These are phyloP conservation scores for Mycena galopus DNA, from an alignment of 768 basidiomycete genomes.

Conservation along the genomic window DNA sequence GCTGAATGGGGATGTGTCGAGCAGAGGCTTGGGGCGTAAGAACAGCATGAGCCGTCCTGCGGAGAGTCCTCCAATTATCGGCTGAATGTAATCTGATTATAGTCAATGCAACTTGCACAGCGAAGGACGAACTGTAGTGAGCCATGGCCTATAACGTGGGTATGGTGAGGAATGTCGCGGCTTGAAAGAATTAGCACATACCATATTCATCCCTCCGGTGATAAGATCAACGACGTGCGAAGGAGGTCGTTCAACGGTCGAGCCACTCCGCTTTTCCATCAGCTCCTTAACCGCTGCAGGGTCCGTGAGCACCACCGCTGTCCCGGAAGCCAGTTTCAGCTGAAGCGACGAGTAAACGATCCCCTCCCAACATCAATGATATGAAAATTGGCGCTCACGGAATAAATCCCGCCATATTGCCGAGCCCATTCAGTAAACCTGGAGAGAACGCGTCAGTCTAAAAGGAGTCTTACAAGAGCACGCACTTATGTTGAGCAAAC, in stretches of 20 bases:
- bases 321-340: background rate
- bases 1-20: background rate
- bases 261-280: background rate
- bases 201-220: background rate
- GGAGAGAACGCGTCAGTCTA: background rate
- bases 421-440: background rate
- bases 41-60: background rate
- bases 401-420: no score
- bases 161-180: no score
- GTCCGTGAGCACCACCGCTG: background rate
- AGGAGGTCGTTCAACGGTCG: background rate
- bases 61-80: background rate
- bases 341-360: background rate
- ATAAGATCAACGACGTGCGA: background rate
- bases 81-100: background rate
- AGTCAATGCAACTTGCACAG: no score
- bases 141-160: no score
- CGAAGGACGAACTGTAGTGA: no score
- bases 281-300: background rate
- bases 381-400: no score
- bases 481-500: constrained; percentile 26
- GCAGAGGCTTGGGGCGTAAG: background rate
- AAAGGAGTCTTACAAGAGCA: background rate
- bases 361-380: background rate
- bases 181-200: background rate